Percentiles rank a stretch among this genome's conserved stretches.
phyloP scores from a whole-genome alignment of 148 eudicot genomes.

The Talinum fruticosum region DNA sequence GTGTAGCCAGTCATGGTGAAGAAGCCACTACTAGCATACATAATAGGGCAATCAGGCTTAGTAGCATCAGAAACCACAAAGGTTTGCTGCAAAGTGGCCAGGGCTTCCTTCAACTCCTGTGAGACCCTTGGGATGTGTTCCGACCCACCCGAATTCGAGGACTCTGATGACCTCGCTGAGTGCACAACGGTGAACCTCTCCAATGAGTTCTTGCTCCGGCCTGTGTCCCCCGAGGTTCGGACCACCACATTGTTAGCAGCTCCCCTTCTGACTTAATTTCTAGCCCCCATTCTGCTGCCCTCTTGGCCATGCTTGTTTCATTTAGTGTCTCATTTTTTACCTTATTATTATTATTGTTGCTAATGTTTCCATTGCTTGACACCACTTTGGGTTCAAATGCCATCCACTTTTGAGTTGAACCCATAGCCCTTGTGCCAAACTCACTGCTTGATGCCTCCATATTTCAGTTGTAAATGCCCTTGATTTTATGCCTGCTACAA shows the following conservation, averaged over 20 bases:
- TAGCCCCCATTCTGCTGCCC: constrained; percentile 70
- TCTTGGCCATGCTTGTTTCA: constrained; percentile 40
- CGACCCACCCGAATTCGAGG: constrained; percentile 24
- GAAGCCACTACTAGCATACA: constrained; percentile 95
- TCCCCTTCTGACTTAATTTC: constrained; percentile 22
- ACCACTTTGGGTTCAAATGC: constrained; percentile 34
- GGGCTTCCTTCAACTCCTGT: constrained; percentile 83
- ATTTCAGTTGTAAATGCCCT: neutral
- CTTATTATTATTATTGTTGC: neutral
- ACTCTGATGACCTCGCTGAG: constrained; percentile 48
- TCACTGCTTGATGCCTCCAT: constrained; percentile 44
- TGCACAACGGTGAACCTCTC: constrained; percentile 27
- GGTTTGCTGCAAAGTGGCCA: constrained; percentile 79
- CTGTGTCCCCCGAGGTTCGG: constrained; percentile 30
- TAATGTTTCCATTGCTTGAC: constrained; percentile 5
- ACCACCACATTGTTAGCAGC: constrained; percentile 20
- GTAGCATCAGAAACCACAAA: constrained; percentile 98
- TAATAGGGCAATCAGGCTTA: constrained; percentile 81
- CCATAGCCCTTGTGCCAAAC: neutral
- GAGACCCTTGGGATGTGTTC: constrained; percentile 59
- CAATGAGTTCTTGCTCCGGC: constrained; percentile 30
- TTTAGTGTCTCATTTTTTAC: constrained; percentile 1
- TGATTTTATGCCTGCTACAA: neutral
- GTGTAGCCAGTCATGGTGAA: constrained; percentile 93
- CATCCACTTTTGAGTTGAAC: constrained; percentile 35